Percentiles rank a stretch among this genome's conserved stretches.
Evolutionary conservation across 1,284 basidiomycete species (phyloP).

Genomic region (Microbotryomycetes sp.): DNA sequence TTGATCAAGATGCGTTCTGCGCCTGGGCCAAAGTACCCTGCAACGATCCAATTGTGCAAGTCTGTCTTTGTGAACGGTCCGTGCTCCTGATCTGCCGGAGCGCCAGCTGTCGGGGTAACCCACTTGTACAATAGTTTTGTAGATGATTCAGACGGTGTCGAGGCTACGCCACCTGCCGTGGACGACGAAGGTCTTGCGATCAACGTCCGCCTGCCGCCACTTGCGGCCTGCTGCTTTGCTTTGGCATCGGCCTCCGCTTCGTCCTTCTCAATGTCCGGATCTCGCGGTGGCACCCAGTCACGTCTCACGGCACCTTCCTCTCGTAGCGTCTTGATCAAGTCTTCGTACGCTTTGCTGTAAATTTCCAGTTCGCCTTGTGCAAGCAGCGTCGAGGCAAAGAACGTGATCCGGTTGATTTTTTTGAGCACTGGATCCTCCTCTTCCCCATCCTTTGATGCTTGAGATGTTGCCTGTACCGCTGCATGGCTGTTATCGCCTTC

Average conservation of each 20-base stretch:
- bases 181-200: neutral
- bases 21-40: slow-evolving; percentile 62
- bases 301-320: slow-evolving; percentile 59
- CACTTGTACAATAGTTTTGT: slow-evolving; percentile 65
- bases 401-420: slow-evolving; percentile 68
- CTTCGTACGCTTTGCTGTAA: slow-evolving; percentile 74
- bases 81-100: slow-evolving; percentile 53
- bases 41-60: slow-evolving; percentile 65
- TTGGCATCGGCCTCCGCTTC: slow-evolving; percentile 1
- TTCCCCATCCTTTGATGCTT: neutral
- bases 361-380: slow-evolving; percentile 68
- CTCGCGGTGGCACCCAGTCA: slow-evolving; percentile 68
- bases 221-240: neutral
- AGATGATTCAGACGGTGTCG: slow-evolving; percentile 11
- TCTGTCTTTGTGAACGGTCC: slow-evolving; percentile 71
- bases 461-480: neutral
- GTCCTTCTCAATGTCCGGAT: slow-evolving; percentile 43
- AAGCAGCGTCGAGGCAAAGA: slow-evolving; percentile 73
- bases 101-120: slow-evolving; percentile 46
- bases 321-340: slow-evolving; percentile 65
- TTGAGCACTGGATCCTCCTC: neutral
- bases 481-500: slow-evolving; percentile 9
- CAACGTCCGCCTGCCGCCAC: neutral
- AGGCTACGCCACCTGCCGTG: neutral
- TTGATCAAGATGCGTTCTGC: slow-evolving; percentile 69